phyloP scores from a whole-genome alignment of 2,329 filamentous ascomycete genomes.

The Beauveria medogensis region DNA sequence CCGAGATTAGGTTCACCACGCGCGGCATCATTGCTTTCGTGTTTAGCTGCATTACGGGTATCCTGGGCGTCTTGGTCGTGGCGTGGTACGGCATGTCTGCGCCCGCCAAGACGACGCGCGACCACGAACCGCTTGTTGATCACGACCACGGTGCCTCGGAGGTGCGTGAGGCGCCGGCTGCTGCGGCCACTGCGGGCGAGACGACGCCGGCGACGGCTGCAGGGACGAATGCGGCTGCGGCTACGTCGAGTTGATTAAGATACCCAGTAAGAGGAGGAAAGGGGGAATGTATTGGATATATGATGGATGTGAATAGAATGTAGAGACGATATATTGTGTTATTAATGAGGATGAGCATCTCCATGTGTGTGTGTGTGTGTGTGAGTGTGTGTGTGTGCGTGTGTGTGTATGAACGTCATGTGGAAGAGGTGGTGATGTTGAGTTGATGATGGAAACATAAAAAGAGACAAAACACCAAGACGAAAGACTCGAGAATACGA shows the following conservation, averaged over 20 bases:
- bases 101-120: background rate
- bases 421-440: too few relatives aligned
- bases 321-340: background rate
- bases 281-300: background rate
- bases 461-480: background rate
- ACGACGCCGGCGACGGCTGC: background rate
- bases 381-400: background rate
- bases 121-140: background rate
- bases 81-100: constrained; percentile 53
- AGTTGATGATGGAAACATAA: background rate
- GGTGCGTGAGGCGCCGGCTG: background rate
- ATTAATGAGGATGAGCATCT: background rate
- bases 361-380: background rate
- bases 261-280: background rate
- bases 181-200: background rate
- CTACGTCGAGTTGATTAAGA: constrained; percentile 7
- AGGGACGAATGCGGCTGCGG: background rate
- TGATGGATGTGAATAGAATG: background rate
- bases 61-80: constrained; percentile 60
- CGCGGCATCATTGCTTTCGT: constrained; percentile 66
- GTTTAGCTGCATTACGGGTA: constrained; percentile 61
- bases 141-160: background rate
- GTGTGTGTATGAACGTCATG: background rate
- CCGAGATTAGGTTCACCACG: constrained; percentile 48
- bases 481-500: background rate